A percentile compares a stretch with the other conserved stretches of the same genome.
phyloP scores from a whole-genome alignment of 1,284 basidiomycete species.

The Moesziomyces sp. region DNA sequence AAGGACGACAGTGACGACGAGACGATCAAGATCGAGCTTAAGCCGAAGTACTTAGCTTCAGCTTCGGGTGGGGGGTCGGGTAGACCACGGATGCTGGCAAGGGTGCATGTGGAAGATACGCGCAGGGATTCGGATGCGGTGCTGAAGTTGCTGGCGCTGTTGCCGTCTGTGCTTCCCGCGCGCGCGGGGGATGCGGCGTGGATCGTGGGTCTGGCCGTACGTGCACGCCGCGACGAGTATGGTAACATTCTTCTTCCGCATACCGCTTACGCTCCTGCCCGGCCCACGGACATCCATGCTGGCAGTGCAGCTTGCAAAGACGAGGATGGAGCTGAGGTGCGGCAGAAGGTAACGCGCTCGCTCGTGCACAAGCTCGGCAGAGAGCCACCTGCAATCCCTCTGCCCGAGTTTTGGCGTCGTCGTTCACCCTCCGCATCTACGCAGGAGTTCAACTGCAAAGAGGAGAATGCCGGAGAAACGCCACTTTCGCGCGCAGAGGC shows the following conservation, averaged over 20 bases:
- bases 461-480: neutral
- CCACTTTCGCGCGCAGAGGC: neutral
- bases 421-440: neutral
- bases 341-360: constrained; percentile 27
- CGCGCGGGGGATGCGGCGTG: constrained; percentile 12
- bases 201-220: constrained; percentile 15
- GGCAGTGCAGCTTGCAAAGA: neutral
- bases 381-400: constrained; percentile 22
- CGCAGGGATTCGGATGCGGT: constrained; percentile 14
- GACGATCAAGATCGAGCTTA: constrained; percentile 15
- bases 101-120: constrained; percentile 24
- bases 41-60: constrained; percentile 17
- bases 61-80: neutral
- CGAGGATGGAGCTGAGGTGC: neutral
- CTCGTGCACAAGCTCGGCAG: constrained; percentile 12
- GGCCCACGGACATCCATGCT: too few relatives aligned
- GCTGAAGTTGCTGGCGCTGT: constrained; percentile 29
- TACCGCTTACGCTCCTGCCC: constrained; percentile 3
- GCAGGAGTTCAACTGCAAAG: neutral
- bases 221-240: constrained; percentile 26
- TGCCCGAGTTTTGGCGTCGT: constrained; percentile 29
- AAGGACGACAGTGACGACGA: neutral
- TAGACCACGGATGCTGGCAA: constrained; percentile 25
- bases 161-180: constrained; percentile 21
- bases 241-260: constrained; percentile 30